Base-by-base conservation (phyloP, 2,329 filamentous ascomycete genomes). In the Pseudohalonectria lignicola region DNA sequence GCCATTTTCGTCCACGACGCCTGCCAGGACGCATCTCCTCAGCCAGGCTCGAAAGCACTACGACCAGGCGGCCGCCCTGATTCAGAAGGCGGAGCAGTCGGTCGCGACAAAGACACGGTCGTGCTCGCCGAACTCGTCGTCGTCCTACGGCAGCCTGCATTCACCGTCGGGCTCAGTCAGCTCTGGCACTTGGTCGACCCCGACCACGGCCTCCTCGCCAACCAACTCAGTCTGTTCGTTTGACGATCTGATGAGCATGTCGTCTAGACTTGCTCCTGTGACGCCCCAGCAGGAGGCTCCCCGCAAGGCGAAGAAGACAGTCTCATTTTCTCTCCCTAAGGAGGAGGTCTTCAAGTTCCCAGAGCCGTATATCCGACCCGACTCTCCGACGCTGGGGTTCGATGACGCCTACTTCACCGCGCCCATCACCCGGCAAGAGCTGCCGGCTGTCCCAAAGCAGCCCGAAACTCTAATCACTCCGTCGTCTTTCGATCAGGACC, bases 301-400 rank as follows among this genome's bases (percentile, higher is more conserved):
- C 26, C 44, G 16, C 26, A 53, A 48, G 32, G 45, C 49, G 11
- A 55, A 53, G 42, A 66, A 67, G 49, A 66, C 64, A 49, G 63
- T 66, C 1, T 65, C 62, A 1, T 66, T 66, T 43, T 64, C 60
- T 12, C 47, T 60, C 5, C 50, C 53, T 13, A 64, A 63, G 49
- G 46, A 52, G 11, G 44, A 50, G 13, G 46, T 41, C 26, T 36
- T 47, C 17, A 46, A 48, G 54, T 28, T 66, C 62, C 40, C 50
- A 13, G 60, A 71, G 46, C 67, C 69, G 16, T 56, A 66, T 23
- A 62, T 74, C 42, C 69, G 74, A 8, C 74, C 73, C 0, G 74
- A 78, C 46, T 77, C 73, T 4, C 74, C 74, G 2, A 78, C 74
- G 0, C 64, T 78, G 5, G 74, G 74, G 10, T 66, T 73, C 40